Percentiles rank a stretch among this genome's conserved stretches.
Conservation (phyloP, 805 yeast species). For the Candida pseudoglaebosa region DNA sequence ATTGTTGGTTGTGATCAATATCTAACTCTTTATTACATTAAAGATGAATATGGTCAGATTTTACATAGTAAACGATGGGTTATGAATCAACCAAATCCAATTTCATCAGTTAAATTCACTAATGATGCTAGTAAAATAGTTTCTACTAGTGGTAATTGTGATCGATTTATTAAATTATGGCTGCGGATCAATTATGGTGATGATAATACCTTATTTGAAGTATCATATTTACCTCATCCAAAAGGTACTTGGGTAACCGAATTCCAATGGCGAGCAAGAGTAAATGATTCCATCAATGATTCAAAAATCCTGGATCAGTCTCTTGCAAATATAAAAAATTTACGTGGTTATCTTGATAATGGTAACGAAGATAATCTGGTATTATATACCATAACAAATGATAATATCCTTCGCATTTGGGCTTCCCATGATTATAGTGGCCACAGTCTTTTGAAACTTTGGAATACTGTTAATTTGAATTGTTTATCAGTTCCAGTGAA, state of each 20-base stretch:
- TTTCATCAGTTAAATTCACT: constrained; percentile 54
- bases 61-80: constrained; percentile 40
- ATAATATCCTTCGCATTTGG: constrained; percentile 63
- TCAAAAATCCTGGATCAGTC: constrained; percentile 16
- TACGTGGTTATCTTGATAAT: constrained; percentile 28
- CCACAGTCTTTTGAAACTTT: constrained; percentile 52
- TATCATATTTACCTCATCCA: constrained; percentile 66
- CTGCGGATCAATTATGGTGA: constrained; percentile 65
- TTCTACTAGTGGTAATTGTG: constrained; percentile 60
- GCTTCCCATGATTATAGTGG: constrained; percentile 58
- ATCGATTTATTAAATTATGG: constrained; percentile 74
- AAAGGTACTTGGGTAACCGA: constrained; percentile 43
- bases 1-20: constrained; percentile 52
- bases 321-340: constrained; percentile 34
- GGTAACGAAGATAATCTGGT: constrained; percentile 30
- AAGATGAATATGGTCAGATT: constrained; percentile 43
- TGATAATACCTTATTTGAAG: constrained; percentile 55
- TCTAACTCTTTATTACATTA: constrained; percentile 52
- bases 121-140: constrained; percentile 61
- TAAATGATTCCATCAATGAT: constrained; percentile 7
- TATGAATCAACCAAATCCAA: constrained; percentile 57
- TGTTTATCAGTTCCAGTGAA: constrained; percentile 9
- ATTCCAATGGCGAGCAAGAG: constrained; percentile 51
- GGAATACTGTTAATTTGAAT: constrained; percentile 45
- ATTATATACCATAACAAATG: constrained; percentile 63